Conservation (phyloP, 257 asterid genomes). For the Leonotis leonurus region DNA sequence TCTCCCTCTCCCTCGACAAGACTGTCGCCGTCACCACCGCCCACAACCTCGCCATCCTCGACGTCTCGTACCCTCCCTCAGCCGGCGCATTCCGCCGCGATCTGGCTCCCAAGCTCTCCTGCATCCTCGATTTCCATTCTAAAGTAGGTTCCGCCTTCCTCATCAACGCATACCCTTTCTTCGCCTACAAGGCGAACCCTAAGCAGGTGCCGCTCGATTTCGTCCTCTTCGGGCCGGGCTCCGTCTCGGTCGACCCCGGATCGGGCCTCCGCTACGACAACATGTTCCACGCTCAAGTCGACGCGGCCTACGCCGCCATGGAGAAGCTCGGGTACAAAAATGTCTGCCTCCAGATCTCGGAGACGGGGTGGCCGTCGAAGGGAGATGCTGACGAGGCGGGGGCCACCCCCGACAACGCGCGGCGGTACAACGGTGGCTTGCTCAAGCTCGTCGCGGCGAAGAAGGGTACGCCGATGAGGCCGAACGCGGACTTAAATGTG, state of each 20-base stretch:
- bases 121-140: conserved; percentile 53
- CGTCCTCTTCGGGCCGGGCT: conserved; percentile 47
- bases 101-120: conserved; percentile 32
- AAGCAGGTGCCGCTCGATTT: conserved; percentile 56
- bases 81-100: conserved; percentile 59
- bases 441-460: conserved; percentile 47
- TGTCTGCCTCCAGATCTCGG: conserved; percentile 75
- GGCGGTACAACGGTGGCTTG: conserved; percentile 56
- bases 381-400: conserved; percentile 82
- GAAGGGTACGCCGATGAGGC: conserved; percentile 80
- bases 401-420: conserved; percentile 69
- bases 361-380: conserved; percentile 89
- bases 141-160: conserved; percentile 59
- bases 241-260: conserved; percentile 37
- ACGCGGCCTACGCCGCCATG: conserved; percentile 69
- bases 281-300: conserved; percentile 80
- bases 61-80: conserved; percentile 78
- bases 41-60: conserved; percentile 61
- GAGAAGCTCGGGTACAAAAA: conserved; percentile 57
- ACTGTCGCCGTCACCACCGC: conserved; percentile 71
- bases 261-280: conserved; percentile 61
- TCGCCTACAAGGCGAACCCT: conserved; percentile 65
- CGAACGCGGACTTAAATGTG: conserved; percentile 48
- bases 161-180: conserved; percentile 77
- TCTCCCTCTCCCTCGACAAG: conserved; percentile 42